phyloP scores from a whole-genome alignment of 2,329 filamentous ascomycete genomes.

The Trichoderma koningii region DNA sequence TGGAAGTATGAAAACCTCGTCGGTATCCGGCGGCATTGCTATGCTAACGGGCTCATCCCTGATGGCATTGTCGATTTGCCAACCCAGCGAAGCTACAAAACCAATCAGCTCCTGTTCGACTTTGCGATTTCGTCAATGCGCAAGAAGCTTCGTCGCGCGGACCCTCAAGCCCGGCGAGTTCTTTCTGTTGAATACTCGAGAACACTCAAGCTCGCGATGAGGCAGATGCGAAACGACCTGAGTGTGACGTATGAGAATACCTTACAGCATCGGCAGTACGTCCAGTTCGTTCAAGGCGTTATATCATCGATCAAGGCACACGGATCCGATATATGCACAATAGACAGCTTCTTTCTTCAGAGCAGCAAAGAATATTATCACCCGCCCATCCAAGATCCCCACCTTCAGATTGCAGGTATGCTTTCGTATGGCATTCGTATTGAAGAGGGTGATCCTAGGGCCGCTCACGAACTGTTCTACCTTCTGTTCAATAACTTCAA shows the following conservation, averaged over 20 bases:
- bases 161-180: conserved; percentile 39
- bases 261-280: conserved; percentile 50
- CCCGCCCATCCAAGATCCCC: conserved; percentile 55
- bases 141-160: conserved; percentile 46
- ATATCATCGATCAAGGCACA: conserved; percentile 58
- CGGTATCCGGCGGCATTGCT: conserved; percentile 48
- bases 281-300: conserved; percentile 55
- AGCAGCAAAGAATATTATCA: conserved; percentile 58
- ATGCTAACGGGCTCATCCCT: conserved; percentile 48
- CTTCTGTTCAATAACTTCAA: conserved; percentile 62
- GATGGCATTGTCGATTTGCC: conserved; percentile 42
- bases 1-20: conserved; percentile 54
- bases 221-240: conserved; percentile 56
- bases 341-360: conserved; percentile 60
- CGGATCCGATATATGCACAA: conserved; percentile 53
- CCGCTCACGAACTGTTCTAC: conserved; percentile 55
- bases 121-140: conserved; percentile 55
- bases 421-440: conserved; percentile 58
- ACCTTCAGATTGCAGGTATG: conserved; percentile 58
- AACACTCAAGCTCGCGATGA: conserved; percentile 52
- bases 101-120: conserved; percentile 53
- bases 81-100: conserved; percentile 49
- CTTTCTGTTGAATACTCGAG: conserved; percentile 47
- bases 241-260: conserved; percentile 40
- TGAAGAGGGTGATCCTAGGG: conserved; percentile 53